Base-by-base conservation (phyloP, 2,329 filamentous ascomycete species). In the Tolypocladium album region DNA sequence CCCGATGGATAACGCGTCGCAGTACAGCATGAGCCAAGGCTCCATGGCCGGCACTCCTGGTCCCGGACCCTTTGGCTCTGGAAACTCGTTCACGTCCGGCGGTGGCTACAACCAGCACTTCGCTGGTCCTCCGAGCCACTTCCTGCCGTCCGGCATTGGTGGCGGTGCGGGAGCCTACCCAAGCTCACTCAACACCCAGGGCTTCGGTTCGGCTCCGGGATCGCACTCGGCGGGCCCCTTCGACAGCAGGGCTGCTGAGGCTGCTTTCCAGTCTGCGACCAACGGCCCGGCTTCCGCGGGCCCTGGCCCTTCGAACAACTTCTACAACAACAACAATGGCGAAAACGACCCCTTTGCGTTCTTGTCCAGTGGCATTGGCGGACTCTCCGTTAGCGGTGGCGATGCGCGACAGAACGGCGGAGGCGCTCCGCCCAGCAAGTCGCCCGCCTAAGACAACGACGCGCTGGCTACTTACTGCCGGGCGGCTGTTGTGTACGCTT, bases 241-340 rank as follows among this genome's bases (percentile, higher is more conserved):
- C 70, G 92, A 96, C 71, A 95, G 92, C 78, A 90, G 92, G 64
- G 89, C 91, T 63, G 91, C 93, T 20, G 93, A 97, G 77, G 92
- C 92, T 62, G 93, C 94, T 34, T 99, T 99, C 80, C 90, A 90
- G 71, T 90, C 89, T 47, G 92, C 90, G 45, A 88, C 88, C 67
- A 93, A 94, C 67, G 90, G 89, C 60, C 88, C 88, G 24, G 86
- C 87, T 20, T 90, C 89, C 53, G 88, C 87, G 62, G 89, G 89
- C 42, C 85, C 87, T 62, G 89, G 88, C 47, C 86, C 88, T 40
- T 86, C 88, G 50, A 74, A 74, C 76, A 76, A 76, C 66, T 77
- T 75, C 58, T 77, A 77, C 63, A 71, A 72, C 60, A 89, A 88
- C 68, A 85, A 85, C 70, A 89, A 88, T 68, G 79, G 78, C 59